Base-by-base conservation (phyloP, 306 rosid species). In the Castanopsis chinensis region DNA sequence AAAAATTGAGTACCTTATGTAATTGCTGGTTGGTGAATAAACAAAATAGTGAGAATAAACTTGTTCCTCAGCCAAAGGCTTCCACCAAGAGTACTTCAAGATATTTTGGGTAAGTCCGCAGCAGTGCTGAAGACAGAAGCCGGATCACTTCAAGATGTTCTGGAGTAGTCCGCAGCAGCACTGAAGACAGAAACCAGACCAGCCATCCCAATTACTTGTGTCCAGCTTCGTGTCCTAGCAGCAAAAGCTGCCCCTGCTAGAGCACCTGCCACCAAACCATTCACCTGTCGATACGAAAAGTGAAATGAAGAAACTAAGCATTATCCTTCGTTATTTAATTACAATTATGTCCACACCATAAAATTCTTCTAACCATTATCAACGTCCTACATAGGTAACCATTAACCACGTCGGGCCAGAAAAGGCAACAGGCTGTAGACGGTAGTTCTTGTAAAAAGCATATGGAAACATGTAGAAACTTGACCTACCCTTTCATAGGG, bases 231-330 rank as follows among this genome's bases (percentile, higher is more conserved):
- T 8, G 98, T 83, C 85, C 91, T 54, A 41, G 94, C 86, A 52
- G 94, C 93, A 78, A 91, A 71, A n/a, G 88, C 87, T 5, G 86
- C 96, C 83, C 99, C 97, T 6, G 92, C 88, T 59, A 86, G 84
- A 51, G 88, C 98, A 58, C 98, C 99, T 55, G 89, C 94, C 79
- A 95, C 60, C 85, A 91, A 51, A 83, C 94, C 91, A 83, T 93
- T 93, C 69, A 93, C 92, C 98, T 96, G 88, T 55, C 30, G 45
- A 35, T 7, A 37, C 54, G 74, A 58, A 71, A 49, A 61, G 15
- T 71, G 41, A 73, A 76, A 2, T 8, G 0, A 19, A 11, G 30
- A 63, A 68, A 63, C 4, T 52, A 32, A 19, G 69, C 60, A 58
- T 61, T 12, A 57, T 41, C 33, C 73, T 76, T 83, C 11, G 57